Base-by-base conservation (phyloP, 2,329 filamentous ascomycete species). In the Coniochaeta prunicola region DNA sequence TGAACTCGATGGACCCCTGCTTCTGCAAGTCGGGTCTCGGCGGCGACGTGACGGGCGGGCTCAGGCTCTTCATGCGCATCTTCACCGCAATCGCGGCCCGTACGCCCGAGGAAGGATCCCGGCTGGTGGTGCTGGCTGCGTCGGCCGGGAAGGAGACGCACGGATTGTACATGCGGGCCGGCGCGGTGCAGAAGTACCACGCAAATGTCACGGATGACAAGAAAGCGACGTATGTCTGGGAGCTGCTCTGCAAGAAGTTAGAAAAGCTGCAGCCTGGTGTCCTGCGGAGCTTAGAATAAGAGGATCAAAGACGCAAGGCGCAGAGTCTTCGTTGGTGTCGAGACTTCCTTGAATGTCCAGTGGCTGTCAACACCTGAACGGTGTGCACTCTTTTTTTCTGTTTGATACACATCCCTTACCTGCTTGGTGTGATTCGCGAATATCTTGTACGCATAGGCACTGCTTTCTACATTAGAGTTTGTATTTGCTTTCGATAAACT, bases 1-100 rank as follows among this genome's bases (percentile, higher is more conserved):
- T 67, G 58, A 66, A 67, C 56, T 63, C 61, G 4, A 15, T 65
- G 21, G 61, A 64, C 26, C 65, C 64, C 7, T 63, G 63, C 54
- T 64, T 67, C 48, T 65, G 64, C 59, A 62, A 63, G 26, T 62
- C 64, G 8, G 63, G 60, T 3, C 59, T 67, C 6, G 53, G 55
- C 3, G 26, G 57, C 8, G 60, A 59, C 4, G 13, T 64, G 26
- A 58, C 10, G 2, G 61, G 62, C 3, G 31, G 13, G 2, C 15
- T 40, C 19, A 53, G n/a, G 19, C 1, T 61, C 19, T 2, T 59
- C 10, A 42, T 63, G 53, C 61, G 61, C 50, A 28, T 60, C 3
- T 61, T 66, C 38, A 55, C 57, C 24, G 48, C 57, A 3, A 55
- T 63, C 26, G 50, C 59, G 17, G 64, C 62, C 8, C 61, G 64